Evolutionary conservation across 371 early-diverging fungal species (phyloP), one percentile per base, ranked within the genome.

Genomic region (Actinomucor elegans): DNA sequence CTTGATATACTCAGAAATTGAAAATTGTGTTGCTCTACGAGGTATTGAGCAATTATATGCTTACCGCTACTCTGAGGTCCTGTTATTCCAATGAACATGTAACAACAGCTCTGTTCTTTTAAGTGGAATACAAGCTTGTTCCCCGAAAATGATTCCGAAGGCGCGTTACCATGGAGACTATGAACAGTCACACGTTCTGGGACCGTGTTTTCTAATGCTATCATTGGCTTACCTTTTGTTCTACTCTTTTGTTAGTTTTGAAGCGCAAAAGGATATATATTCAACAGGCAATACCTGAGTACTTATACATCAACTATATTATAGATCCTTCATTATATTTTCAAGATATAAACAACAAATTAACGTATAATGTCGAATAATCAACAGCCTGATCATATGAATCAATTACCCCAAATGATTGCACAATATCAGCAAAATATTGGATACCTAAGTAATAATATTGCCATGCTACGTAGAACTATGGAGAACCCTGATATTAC

Each of bases 21-120:
- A 71, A 89, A 93, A 11, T 64, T 59, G 32, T 84, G 73, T 5
- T 59, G 44, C 20, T 74, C 59, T 8, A 80, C 73, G 17, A 94
- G 79, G 47, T 81, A 81, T 42, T 77, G 63, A 37, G 84, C 85
- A 37, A 91, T 54, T 27, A 85, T 78, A 43, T 78, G 79, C 57
- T 90, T 91, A n/a, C 94, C 94, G 52, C 88, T 78, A 59, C 84
- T 79, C 5, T 66, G 29, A 18, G 90, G 75, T 7, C 94, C 92
- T 40, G 84, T 81, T 37, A 91, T 71, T n/a, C 85, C 86, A 57
- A 90, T 83, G 44, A 90, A 88, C 92, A 91, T 91, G 23, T 48
- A 49, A n/a, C n/a, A n/a, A n/a, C n/a, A n/a, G n/a, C n/a, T n/a
- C n/a, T n/a, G n/a, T n/a, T n/a, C n/a, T n/a, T n/a, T n/a, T n/a